These are phyloP conservation scores for Mortierella sp. DNA, from an alignment of 371 early-diverging fungal species.

Conservation along the genomic window DNA sequence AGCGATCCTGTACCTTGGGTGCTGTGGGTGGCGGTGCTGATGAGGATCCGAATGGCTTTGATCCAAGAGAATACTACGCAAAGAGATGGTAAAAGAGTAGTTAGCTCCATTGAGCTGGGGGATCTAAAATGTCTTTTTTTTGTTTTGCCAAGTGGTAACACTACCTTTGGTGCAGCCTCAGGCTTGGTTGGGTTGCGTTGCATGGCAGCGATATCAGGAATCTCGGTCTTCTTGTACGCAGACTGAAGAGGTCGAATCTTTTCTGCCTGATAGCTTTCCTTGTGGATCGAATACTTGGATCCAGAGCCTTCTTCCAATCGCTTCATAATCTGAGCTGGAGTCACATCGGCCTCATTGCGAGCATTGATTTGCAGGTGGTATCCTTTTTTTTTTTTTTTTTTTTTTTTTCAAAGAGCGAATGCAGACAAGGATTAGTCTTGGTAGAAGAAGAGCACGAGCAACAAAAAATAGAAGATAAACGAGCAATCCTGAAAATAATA, in stretches of 20 bases:
- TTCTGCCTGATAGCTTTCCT: constrained; percentile 61
- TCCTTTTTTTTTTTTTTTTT: constrained; percentile 57
- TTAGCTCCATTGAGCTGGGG: constrained; percentile 7
- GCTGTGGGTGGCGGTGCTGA: constrained; percentile 9
- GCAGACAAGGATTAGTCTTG: no score
- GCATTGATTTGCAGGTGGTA: constrained; percentile 93
- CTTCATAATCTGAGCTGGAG: constrained; percentile 85
- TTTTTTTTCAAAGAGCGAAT: not conserved
- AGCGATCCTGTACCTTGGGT: constrained; percentile 24
- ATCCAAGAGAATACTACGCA: constrained; percentile 18
- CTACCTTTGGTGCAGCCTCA: constrained; percentile 62
- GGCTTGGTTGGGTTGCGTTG: constrained; percentile 67
- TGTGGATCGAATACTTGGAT: constrained; percentile 89
- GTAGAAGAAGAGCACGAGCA: no score
- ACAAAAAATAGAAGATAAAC: no score
- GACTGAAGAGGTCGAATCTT: constrained; percentile 56
- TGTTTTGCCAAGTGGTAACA: not conserved
- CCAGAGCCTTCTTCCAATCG: constrained; percentile 87
- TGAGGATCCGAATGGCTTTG: constrained; percentile 12
- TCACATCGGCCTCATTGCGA: constrained; percentile 88
- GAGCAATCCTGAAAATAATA: no score
- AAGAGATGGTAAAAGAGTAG: not conserved
- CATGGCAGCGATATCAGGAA: constrained; percentile 72
- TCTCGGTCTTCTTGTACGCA: constrained; percentile 70
- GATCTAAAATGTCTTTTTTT: not conserved